Base-by-base conservation (phyloP, 805 yeast species). In the Kodamaea nitidulidarum region DNA sequence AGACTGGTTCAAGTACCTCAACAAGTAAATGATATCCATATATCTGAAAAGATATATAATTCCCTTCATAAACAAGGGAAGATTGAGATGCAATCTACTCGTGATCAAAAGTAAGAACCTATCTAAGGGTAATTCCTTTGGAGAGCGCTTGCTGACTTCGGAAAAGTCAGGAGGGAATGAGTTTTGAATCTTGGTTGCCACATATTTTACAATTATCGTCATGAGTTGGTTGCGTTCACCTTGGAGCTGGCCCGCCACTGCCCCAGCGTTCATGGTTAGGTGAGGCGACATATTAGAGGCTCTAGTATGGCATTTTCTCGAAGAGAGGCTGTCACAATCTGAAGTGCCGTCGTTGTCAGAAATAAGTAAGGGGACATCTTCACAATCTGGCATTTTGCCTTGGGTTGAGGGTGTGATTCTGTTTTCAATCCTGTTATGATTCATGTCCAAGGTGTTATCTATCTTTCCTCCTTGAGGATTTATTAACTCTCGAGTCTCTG, bases 11-110 rank as follows among this genome's bases (percentile, higher is more conserved):
- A 69, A 60, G 45, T 69, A 69, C 39, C 74, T 52, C 43, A 69
- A 61, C 40, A 69, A 58, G 49, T 69, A 69, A 36, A 69, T 62
- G 32, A 69, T 65, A 46, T 69, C 73, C 73, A 69, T 69, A 48
- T 69, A 69, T 38, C 74, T 56, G 54, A 69, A 69, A 33, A 69
- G 54, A 45, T 68, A 68, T 18, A 69, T 64, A 28, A 62, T 54
- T 4, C 71, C 67, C 41, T 63, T 65, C 59, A 69, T 57, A 46
- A 69, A 69, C 44, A 57, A 47, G 2, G 63, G 54, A 18, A 69
- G 42, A 1, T 65, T 47, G 30, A 69, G 49, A 38, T 57, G 58
- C 35, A 69, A 58, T 39, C 74, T 56, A 38, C 64, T 56, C 10
- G 65, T 57, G 42, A 68, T 54, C 33, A 67, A 51, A 44, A 67